Evolutionary conservation across 2,329 filamentous ascomycete species (phyloP).

Genomic region (Verticillium albo-atrum): DNA sequence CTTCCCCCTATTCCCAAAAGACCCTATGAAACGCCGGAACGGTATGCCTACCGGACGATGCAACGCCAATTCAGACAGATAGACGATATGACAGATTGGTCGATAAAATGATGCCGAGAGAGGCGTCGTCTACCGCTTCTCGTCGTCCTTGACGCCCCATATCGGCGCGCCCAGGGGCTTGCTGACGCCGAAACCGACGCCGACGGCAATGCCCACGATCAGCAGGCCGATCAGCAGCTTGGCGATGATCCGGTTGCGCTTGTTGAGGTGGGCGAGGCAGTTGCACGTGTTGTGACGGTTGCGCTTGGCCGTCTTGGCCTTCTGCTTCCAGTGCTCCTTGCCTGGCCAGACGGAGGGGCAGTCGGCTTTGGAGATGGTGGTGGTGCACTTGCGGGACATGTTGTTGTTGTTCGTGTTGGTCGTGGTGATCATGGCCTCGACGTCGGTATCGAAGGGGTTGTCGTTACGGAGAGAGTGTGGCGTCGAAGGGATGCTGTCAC

Average conservation of each 20-base stretch:
- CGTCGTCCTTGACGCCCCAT: constrained; percentile 37
- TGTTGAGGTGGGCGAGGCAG: constrained; percentile 48
- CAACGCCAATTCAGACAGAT: background rate
- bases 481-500: constrained; percentile 35
- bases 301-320: constrained; percentile 53
- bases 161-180: constrained; percentile 56
- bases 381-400: constrained; percentile 23
- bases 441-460: constrained; percentile 54
- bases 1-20: background rate
- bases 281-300: constrained; percentile 42
- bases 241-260: constrained; percentile 47
- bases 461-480: constrained; percentile 34
- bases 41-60: background rate
- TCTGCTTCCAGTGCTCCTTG: constrained; percentile 55
- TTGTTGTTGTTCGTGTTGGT: constrained; percentile 16
- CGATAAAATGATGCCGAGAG: background rate
- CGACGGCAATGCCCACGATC: constrained; percentile 49
- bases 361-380: constrained; percentile 37
- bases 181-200: constrained; percentile 56
- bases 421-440: constrained; percentile 47
- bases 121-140: background rate
- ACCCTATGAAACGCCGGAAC: background rate
- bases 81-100: background rate
- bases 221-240: constrained; percentile 51
- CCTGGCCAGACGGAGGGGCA: constrained; percentile 54